Base-by-base conservation (phyloP, 441 rosid species). In the Erodium trifolium region DNA sequence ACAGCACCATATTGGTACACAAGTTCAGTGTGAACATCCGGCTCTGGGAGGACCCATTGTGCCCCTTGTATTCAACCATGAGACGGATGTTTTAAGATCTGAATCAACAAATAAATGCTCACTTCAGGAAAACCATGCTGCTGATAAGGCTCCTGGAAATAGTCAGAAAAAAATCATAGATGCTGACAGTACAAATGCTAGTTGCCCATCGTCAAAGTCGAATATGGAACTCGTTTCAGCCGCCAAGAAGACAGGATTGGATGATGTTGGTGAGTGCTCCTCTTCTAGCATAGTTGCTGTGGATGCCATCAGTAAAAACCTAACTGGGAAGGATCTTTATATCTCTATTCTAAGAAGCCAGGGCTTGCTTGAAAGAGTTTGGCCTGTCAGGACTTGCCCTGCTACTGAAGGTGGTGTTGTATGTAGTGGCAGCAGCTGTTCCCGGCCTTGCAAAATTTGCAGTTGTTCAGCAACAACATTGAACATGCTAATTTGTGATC, bases 401-500 rank as follows among this genome's bases (percentile, higher is more conserved):
- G 70, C 77, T 73, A 67, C 53, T 12, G 74, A 74, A 69, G 76
- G 63, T 19, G 71, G 71, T 65, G 80, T 74, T 72, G 75, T 68
- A 68, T 77, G 72, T 16, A 57, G 70, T 63, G 71, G 72, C 43
- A 63, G 76, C 68, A 78, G 69, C 63, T 72, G 77, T 78, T 81
- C 75, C 72, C 74, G 81, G 71, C 57, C 73, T 51, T 94, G 99
- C 85, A 88, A 81, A 79, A 79, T 78, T 72, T 94, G 99, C 82
- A 80, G 81, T 60, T 80, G n/a, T 70, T 65, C 65, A 43, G 97
- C 74, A 70, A 72, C 80, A 68, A 37, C 82, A 0, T 70, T 62
- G 66, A 76, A 84, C 75, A 86, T 94, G 94, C 75, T 94, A 68
- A 80, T 92, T 59, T 94, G 99, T 80, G 98, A 92, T 83, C 68